These are phyloP conservation scores for Calonectria leucothoes DNA, from an alignment of 2,329 filamentous ascomycete species.

Conservation along the genomic window DNA sequence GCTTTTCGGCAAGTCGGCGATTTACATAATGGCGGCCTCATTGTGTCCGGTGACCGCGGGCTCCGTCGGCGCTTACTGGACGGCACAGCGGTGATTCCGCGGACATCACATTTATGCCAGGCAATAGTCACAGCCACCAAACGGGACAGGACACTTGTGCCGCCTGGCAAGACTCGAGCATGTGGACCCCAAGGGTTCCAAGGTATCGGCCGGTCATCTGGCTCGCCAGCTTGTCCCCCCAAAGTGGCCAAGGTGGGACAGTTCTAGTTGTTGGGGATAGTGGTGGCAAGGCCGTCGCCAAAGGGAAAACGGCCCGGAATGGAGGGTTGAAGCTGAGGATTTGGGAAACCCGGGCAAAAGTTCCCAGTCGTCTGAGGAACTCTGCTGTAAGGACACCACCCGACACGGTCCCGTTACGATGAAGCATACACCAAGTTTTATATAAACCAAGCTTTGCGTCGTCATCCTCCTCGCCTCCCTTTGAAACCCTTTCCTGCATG, in stretches of 20 bases:
- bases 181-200: background rate
- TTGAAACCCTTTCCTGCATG: background rate
- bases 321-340: no score
- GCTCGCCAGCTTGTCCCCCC: no score
- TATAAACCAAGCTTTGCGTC: background rate
- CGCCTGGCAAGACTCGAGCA: background rate
- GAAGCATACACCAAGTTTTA: background rate
- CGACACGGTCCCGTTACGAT: background rate
- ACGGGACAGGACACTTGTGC: background rate
- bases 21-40: no score
- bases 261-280: background rate
- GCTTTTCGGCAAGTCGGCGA: background rate
- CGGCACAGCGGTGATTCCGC: background rate
- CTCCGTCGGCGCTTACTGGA: background rate
- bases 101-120: background rate
- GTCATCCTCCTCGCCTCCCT: background rate
- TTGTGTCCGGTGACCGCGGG: background rate
- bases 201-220: no score
- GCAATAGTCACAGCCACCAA: background rate
- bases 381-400: background rate
- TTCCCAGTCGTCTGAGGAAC: background rate
- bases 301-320: no score
- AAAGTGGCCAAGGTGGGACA: background rate
- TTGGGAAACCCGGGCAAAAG: background rate
- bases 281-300: no score